phyloP scores from a whole-genome alignment of 495 filamentous ascomycete species.

The Penicillium roqueforti region DNA sequence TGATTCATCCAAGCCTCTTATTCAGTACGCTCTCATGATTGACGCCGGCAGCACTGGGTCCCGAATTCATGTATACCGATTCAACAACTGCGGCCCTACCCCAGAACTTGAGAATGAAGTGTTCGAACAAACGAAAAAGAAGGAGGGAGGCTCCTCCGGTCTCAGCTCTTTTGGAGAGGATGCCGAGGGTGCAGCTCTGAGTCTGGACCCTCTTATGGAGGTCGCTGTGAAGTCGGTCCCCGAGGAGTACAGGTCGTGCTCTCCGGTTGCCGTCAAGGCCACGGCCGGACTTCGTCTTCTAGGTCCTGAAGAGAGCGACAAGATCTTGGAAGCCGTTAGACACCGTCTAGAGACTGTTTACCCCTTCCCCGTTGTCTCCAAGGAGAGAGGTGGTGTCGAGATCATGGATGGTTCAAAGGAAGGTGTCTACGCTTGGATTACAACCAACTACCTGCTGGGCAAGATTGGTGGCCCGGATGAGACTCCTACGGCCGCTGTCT shows the following conservation, averaged over 20 bases:
- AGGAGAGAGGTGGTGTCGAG: conserved; percentile 77
- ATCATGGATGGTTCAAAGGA: conserved; percentile 97
- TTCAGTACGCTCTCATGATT: conserved; percentile 98
- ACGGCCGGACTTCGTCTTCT: conserved; percentile 88
- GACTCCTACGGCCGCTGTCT: conserved; percentile 84
- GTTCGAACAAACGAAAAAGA: conserved; percentile 85
- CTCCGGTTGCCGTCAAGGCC: conserved; percentile 91
- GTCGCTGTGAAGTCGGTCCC: conserved; percentile 79
- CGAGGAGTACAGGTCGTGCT: conserved; percentile 79
- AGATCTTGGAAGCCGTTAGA: conserved; percentile 83
- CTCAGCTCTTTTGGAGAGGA: conserved; percentile 81
- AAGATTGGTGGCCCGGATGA: conserved; percentile 94
- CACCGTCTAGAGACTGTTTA: conserved; percentile 79
- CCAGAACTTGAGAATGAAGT: conserved; percentile 92
- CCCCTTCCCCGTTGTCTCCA: conserved; percentile 88
- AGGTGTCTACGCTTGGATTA: conserved; percentile 99
- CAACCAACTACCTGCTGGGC: conserved; percentile 93
- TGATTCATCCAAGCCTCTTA: conserved; percentile 81
- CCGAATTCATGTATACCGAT: conserved; percentile 95
- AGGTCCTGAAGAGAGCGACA: conserved; percentile 72
- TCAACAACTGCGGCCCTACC: conserved; percentile 95
- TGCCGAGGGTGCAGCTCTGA: conserved; percentile 81
- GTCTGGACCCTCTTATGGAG: conserved; percentile 81
- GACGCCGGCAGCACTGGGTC: conserved; percentile 97
- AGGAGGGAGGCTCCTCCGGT: conserved; percentile 71